phyloP scores from a whole-genome alignment of 148 eudicot species.

The Silene conica region DNA sequence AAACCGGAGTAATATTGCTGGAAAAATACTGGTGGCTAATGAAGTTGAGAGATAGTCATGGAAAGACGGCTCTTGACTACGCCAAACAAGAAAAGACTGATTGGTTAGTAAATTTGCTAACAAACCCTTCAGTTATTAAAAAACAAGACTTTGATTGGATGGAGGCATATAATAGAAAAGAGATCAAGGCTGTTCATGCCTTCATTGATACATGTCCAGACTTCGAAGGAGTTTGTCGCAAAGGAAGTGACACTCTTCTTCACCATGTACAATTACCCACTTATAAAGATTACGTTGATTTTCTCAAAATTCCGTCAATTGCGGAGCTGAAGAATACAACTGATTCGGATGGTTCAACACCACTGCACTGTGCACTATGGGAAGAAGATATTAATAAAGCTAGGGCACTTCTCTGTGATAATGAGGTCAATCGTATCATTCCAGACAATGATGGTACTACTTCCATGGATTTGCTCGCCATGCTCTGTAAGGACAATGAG shows the following conservation, averaged over 20 bases:
- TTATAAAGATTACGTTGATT: no score
- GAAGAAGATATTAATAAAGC: no score
- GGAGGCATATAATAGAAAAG: slow-evolving; percentile 10
- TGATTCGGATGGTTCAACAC: background rate
- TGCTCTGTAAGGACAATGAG: no score
- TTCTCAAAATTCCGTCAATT: background rate
- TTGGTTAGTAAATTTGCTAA: slow-evolving; percentile 6
- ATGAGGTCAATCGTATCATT: no score
- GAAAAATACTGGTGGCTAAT: slow-evolving; percentile 2
- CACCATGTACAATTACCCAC: no score
- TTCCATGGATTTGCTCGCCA: no score
- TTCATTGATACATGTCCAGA: slow-evolving; percentile 2
- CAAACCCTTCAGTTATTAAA: slow-evolving; percentile 1
- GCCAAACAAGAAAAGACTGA: background rate
- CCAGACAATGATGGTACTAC: no score
- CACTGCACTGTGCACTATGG: no score
- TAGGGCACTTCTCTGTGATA: no score
- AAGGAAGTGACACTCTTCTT: no score
- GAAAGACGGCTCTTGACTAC: slow-evolving; percentile 1
- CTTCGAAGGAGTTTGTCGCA: background rate
- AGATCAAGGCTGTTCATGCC: background rate
- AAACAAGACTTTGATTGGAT: slow-evolving; percentile 7
- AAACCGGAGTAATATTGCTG: background rate
- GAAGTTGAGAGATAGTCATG: background rate
- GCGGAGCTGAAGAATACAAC: slow-evolving; percentile 2